These are phyloP conservation scores for Colletotrichum noveboracense DNA, from an alignment of 2,329 filamentous ascomycete species.

Conservation along the genomic window DNA sequence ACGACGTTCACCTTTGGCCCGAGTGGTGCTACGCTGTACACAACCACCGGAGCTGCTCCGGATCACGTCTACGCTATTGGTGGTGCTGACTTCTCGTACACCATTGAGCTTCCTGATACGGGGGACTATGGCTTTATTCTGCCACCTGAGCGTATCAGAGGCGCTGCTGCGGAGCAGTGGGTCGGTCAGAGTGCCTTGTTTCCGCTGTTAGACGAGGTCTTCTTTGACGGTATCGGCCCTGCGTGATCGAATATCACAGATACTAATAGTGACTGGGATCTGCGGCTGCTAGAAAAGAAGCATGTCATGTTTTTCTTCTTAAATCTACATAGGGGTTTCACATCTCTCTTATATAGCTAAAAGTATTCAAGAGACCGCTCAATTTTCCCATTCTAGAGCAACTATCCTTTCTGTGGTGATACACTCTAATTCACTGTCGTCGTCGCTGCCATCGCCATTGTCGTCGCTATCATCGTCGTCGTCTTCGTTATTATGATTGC, in stretches of 20 bases:
- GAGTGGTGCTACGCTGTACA: slow-evolving; percentile 42
- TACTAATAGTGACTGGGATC: neutral
- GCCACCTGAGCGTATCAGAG: slow-evolving; percentile 39
- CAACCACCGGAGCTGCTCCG: slow-evolving; percentile 33
- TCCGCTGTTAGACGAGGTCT: slow-evolving; percentile 35
- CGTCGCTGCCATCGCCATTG: too few species aligned
- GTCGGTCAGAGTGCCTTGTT: slow-evolving; percentile 37
- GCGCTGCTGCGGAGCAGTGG: slow-evolving; percentile 40
- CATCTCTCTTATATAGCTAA: accelerated
- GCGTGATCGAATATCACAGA: neutral
- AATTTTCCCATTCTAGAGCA: accelerated
- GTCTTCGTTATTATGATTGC: too few species aligned
- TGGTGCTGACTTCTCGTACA: slow-evolving; percentile 41
- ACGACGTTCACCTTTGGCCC: slow-evolving; percentile 41
- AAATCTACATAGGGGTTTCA: neutral
- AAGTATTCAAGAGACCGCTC: neutral
- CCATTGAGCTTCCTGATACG: slow-evolving; percentile 39
- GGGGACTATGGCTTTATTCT: slow-evolving; percentile 42
- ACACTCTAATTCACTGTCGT: accelerated
- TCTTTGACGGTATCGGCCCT: slow-evolving; percentile 36
- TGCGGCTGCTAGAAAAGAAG: accelerated
- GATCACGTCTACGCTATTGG: slow-evolving; percentile 32
- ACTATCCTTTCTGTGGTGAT: neutral
- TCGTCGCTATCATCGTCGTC: too few species aligned
- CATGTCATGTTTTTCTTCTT: neutral